Percentiles rank a stretch among this genome's conserved stretches.
These are phyloP conservation scores for Gaultheria prostrata DNA, from an alignment of 148 eudicot genomes.

Conservation along the genomic window DNA sequence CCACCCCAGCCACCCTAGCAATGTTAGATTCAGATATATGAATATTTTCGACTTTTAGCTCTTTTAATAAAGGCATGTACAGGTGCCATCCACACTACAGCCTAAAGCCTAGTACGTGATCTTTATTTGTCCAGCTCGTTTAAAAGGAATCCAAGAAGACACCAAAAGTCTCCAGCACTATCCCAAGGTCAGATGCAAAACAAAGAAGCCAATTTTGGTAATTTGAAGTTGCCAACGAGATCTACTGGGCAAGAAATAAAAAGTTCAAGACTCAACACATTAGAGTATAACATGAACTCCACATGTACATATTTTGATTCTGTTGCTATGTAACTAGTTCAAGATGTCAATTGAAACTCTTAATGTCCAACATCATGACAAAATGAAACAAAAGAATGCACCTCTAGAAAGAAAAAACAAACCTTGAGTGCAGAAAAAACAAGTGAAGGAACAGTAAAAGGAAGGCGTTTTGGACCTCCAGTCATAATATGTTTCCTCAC, in stretches of 20 bases:
- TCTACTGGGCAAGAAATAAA: not conserved
- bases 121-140: not conserved
- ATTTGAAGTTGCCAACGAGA: not conserved
- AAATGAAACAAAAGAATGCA: conserved; percentile 4
- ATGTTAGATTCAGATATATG: not conserved
- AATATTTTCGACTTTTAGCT: not conserved
- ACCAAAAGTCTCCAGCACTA: not conserved
- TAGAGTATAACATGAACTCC: not conserved
- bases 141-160: not conserved
- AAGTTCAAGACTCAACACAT: not conserved
- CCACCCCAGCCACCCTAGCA: not conserved
- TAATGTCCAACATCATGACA: not conserved
- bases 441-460: conserved; percentile 90
- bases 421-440: conserved; percentile 93
- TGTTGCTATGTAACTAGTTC: not conserved
- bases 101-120: conserved; percentile 3
- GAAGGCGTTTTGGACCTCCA: conserved; percentile 87
- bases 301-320: not conserved
- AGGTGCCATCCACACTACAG: not conserved
- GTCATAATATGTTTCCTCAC: conserved; percentile 76
- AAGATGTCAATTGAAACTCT: not conserved
- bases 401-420: conserved; percentile 16
- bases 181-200: conserved; percentile 1
- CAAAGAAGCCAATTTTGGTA: conserved; percentile 2
- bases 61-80: not conserved